Evolutionary conservation across 441 rosid genomes (phyloP).

Genomic region (Hura crepitans): DNA sequence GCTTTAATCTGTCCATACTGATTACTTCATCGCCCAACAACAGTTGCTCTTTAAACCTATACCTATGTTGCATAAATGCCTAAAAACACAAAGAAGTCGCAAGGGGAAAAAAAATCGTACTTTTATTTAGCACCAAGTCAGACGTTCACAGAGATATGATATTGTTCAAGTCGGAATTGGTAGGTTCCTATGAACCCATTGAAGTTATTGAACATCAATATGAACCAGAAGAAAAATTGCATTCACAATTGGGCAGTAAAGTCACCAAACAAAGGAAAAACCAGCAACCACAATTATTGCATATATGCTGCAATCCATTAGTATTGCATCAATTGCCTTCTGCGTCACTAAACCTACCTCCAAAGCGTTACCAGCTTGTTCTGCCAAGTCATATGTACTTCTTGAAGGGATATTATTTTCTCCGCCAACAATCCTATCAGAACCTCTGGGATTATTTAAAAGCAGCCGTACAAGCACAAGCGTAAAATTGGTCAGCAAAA

Average conservation of each 20-base stretch:
- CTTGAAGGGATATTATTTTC: slow-evolving; percentile 28
- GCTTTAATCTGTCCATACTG: too few relatives aligned
- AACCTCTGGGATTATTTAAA: slow-evolving; percentile 27
- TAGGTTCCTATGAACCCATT: not conserved
- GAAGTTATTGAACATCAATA: slow-evolving; percentile 13
- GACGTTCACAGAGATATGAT: not conserved
- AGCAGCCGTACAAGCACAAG: slow-evolving; percentile 45
- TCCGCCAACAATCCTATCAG: slow-evolving; percentile 23
- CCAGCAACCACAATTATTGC: slow-evolving; percentile 53
- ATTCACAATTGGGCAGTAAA: slow-evolving; percentile 13
- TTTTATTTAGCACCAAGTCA: not conserved
- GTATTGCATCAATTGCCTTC: slow-evolving; percentile 59
- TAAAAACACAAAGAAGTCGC: too few relatives aligned
- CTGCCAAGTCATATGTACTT: slow-evolving; percentile 42
- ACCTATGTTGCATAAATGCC: not conserved
- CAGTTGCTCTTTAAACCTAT: not conserved
- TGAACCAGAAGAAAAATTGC: slow-evolving; percentile 5
- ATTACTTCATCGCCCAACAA: too few relatives aligned
- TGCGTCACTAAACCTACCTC: slow-evolving; percentile 54
- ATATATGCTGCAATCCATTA: slow-evolving; percentile 69
- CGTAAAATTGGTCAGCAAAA: slow-evolving; percentile 53
- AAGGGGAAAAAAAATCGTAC: not conserved
- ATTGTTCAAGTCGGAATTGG: slow-evolving; percentile 1
- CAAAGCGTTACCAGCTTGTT: slow-evolving; percentile 55
- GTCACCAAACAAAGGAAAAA: slow-evolving; percentile 36